These are phyloP conservation scores for Magnolia sinica DNA, from an alignment of 164 flowering plant species.

Conservation along the genomic window DNA sequence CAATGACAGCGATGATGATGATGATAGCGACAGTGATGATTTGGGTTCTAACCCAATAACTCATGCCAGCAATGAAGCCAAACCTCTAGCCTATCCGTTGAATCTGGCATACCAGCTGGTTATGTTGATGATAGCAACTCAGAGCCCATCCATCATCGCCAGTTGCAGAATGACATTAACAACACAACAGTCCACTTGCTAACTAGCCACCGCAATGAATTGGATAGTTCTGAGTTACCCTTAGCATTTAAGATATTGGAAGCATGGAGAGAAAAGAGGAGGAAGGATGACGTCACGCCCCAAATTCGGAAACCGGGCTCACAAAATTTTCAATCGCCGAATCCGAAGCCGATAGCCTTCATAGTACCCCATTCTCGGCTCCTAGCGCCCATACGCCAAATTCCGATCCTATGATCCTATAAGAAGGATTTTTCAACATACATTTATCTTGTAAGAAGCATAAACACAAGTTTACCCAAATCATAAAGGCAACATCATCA, in stretches of 20 bases:
- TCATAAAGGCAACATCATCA: too few relatives aligned
- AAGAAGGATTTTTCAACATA: too few relatives aligned
- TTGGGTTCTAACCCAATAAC: not conserved
- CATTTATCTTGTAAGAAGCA: too few relatives aligned
- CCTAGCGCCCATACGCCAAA: too few relatives aligned
- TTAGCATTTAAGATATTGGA: conserved; percentile 61
- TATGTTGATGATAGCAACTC: conserved; percentile 1
- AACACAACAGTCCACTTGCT: conserved; percentile 16
- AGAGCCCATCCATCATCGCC: not conserved
- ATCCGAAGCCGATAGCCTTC: too few relatives aligned
- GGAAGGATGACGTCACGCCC: conserved; percentile 28
- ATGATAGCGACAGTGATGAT: not conserved
- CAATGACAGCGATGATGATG: conserved; percentile 2
- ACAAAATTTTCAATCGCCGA: too few relatives aligned
- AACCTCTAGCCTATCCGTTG: not conserved
- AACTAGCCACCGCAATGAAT: conserved; percentile 15
- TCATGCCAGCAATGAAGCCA: not conserved
- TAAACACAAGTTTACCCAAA: too few relatives aligned
- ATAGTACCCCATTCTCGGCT: too few relatives aligned
- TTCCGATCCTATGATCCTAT: too few relatives aligned
- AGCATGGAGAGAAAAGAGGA: conserved; percentile 57
- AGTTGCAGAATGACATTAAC: conserved; percentile 15
- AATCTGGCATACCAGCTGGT: not conserved
- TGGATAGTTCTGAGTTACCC: conserved; percentile 30
- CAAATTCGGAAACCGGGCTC: too few relatives aligned